Conservation (phyloP, 805 yeast species). For the Candida loeiensis region DNA sequence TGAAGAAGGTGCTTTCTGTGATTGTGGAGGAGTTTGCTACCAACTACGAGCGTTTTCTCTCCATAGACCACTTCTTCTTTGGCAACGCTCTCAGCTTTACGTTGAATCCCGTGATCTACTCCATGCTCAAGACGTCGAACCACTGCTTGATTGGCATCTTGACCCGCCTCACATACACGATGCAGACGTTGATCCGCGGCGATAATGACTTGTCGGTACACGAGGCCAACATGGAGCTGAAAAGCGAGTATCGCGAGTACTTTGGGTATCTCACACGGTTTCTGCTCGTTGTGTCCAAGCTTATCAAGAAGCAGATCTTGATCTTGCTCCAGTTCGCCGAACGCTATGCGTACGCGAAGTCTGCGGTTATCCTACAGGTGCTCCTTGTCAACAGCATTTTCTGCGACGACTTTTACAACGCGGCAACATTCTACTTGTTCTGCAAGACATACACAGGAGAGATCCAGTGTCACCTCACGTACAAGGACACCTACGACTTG, state of each 20-base stretch:
- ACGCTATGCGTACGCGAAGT: slow-evolving; percentile 3
- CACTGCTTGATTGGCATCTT: slow-evolving; percentile 7
- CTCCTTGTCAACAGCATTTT: slow-evolving; percentile 7
- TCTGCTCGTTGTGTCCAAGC: slow-evolving; percentile 3
- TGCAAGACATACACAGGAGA: slow-evolving; percentile 10
- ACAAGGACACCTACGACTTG: slow-evolving; percentile 10
- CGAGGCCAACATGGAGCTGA: slow-evolving; percentile 8
- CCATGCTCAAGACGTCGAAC: slow-evolving; percentile 7
- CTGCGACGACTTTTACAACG: slow-evolving; percentile 10
- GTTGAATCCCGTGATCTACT: slow-evolving; percentile 36
- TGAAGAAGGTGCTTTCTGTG: slow-evolving; percentile 13
- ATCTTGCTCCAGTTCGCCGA: slow-evolving; percentile 6
- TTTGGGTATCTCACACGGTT: slow-evolving; percentile 5
- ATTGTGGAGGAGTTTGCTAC: slow-evolving; percentile 31
- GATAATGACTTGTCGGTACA: slow-evolving; percentile 9
- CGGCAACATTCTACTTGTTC: slow-evolving; percentile 9
- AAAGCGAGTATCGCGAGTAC: slow-evolving; percentile 4
- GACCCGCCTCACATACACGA: slow-evolving; percentile 9
- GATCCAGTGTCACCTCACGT: slow-evolving; percentile 8
- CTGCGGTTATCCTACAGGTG: slow-evolving; percentile 2
- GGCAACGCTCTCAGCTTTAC: slow-evolving; percentile 38
- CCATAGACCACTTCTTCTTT: slow-evolving; percentile 32
- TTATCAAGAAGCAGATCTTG: slow-evolving; percentile 4
- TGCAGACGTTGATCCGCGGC: slow-evolving; percentile 8
- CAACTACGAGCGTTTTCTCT: slow-evolving; percentile 33